Evolutionary conservation across 805 yeast species (phyloP).

Genomic region (Kurtzmaniella fragi): DNA sequence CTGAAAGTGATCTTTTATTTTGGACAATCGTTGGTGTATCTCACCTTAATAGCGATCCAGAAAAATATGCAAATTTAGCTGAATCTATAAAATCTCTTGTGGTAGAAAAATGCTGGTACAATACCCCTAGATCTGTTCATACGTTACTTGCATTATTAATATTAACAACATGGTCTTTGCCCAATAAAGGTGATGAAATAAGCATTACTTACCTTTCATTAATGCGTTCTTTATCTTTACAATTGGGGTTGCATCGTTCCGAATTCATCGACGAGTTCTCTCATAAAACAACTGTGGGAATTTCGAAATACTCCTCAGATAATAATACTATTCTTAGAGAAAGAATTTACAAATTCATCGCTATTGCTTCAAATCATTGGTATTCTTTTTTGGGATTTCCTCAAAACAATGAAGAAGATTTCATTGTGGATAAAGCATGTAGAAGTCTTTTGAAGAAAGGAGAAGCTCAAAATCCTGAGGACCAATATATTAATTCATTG

Average conservation of each 20-base stretch:
- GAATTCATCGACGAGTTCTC: slow-evolving; percentile 39
- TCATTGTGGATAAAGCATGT: slow-evolving; percentile 29
- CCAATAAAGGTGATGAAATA: slow-evolving; percentile 24
- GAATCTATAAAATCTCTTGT: slow-evolving; percentile 33
- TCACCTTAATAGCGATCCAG: slow-evolving; percentile 16
- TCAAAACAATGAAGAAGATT: slow-evolving; percentile 21
- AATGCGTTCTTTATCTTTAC: slow-evolving; percentile 35
- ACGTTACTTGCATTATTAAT: slow-evolving; percentile 33
- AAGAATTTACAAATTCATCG: slow-evolving; percentile 37
- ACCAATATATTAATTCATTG: slow-evolving; percentile 20
- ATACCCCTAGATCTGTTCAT: slow-evolving; percentile 41
- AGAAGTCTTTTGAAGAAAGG: slow-evolving; percentile 11
- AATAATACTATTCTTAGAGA: slow-evolving; percentile 30
- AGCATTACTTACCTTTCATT: slow-evolving; percentile 33
- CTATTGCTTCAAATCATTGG: slow-evolving; percentile 41
- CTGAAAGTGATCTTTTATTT: slow-evolving; percentile 32
- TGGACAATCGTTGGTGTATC: slow-evolving; percentile 38
- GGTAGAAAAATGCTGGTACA: slow-evolving; percentile 38
- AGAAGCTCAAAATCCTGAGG: slow-evolving; percentile 6
- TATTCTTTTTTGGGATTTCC: slow-evolving; percentile 35
- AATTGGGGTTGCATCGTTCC: slow-evolving; percentile 38
- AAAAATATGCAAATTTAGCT: slow-evolving; percentile 18
- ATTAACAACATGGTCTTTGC: slow-evolving; percentile 44
- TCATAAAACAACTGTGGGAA: slow-evolving; percentile 24
- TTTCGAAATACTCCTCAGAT: slow-evolving; percentile 22